Conservation (phyloP, 192 early-diverging fungal genomes). For the Chytriomyces sp. region DNA sequence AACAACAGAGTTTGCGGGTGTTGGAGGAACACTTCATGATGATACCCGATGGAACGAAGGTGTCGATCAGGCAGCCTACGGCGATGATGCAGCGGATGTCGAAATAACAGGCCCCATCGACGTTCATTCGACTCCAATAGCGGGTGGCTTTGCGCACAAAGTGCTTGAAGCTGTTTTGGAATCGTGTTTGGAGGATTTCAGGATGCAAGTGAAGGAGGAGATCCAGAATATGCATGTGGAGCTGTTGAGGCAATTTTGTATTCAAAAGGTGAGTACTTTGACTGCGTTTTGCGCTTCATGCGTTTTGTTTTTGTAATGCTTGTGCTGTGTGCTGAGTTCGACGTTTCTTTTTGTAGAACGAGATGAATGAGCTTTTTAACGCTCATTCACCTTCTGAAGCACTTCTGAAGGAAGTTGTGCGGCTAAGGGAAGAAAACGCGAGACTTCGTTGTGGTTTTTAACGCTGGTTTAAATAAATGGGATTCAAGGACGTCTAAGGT, state of each 20-base stretch:
- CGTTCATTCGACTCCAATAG: too few species aligned
- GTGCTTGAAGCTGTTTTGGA: slow-evolving; percentile 65
- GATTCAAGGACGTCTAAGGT: background rate
- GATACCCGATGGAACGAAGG: too few species aligned
- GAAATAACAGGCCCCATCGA: too few species aligned
- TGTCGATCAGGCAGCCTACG: too few species aligned
- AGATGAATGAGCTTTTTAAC: slow-evolving; percentile 61
- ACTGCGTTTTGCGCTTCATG: slow-evolving; percentile 1
- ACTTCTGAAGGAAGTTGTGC: slow-evolving; percentile 60
- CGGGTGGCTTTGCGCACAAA: slow-evolving; percentile 44
- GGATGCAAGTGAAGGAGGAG: slow-evolving; percentile 58
- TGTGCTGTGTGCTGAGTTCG: background rate
- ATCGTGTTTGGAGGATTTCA: slow-evolving; percentile 64
- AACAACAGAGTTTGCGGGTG: too few species aligned
- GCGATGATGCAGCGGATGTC: too few species aligned
- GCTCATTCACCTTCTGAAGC: slow-evolving; percentile 54
- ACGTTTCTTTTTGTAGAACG: slow-evolving; percentile 42
- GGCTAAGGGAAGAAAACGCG: slow-evolving; percentile 65
- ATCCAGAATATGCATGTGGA: slow-evolving; percentile 78
- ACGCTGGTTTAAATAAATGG: background rate
- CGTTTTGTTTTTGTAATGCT: background rate
- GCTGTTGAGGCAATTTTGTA: slow-evolving; percentile 68
- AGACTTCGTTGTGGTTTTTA: slow-evolving; percentile 43
- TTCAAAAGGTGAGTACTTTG: slow-evolving; percentile 60
- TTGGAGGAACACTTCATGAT: too few species aligned